These are phyloP conservation scores for Sanguinoderma infundibulare DNA, from an alignment of 1,284 basidiomycete species.

Conservation along the genomic window DNA sequence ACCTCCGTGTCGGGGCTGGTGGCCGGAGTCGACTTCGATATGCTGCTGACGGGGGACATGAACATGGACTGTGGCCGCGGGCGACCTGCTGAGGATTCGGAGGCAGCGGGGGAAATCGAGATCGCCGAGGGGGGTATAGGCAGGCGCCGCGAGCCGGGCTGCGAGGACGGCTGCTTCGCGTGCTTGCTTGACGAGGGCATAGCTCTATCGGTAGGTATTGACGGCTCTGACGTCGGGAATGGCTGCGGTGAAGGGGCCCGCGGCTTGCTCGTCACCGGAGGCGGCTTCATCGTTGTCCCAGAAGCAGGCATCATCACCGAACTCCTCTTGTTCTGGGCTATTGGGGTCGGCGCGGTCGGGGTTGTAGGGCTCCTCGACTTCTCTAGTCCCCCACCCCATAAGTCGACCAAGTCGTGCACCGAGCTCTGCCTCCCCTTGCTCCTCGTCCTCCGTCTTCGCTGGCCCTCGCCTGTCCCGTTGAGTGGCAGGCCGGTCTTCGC, in stretches of 20 bases:
- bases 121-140: constrained; percentile 14
- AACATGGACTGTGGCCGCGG: constrained; percentile 78
- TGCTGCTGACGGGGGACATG: constrained; percentile 59
- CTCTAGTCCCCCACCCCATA: constrained; percentile 65
- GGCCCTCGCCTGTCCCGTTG: constrained; percentile 19
- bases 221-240: constrained; percentile 23
- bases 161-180: constrained; percentile 20
- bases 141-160: constrained; percentile 10
- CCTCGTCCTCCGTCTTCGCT: constrained; percentile 24
- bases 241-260: constrained; percentile 38
- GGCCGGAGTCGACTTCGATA: constrained; percentile 19
- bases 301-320: constrained; percentile 33
- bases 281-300: constrained; percentile 27
- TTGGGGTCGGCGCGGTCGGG: constrained; percentile 26
- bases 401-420: constrained; percentile 77
- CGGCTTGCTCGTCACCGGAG: constrained; percentile 21
- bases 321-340: constrained; percentile 29
- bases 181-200: constrained; percentile 32
- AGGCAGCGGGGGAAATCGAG: constrained; percentile 11
- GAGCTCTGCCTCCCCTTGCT: constrained; percentile 70
- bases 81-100: constrained; percentile 30
- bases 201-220: constrained; percentile 14
- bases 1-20: constrained; percentile 42
- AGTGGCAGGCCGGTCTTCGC: background rate
- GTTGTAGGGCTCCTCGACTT: constrained; percentile 28